Percentiles rank a stretch among this genome's conserved stretches.
These are phyloP conservation scores for Pueraria montana DNA, from an alignment of 306 rosid species.

Conservation along the genomic window DNA sequence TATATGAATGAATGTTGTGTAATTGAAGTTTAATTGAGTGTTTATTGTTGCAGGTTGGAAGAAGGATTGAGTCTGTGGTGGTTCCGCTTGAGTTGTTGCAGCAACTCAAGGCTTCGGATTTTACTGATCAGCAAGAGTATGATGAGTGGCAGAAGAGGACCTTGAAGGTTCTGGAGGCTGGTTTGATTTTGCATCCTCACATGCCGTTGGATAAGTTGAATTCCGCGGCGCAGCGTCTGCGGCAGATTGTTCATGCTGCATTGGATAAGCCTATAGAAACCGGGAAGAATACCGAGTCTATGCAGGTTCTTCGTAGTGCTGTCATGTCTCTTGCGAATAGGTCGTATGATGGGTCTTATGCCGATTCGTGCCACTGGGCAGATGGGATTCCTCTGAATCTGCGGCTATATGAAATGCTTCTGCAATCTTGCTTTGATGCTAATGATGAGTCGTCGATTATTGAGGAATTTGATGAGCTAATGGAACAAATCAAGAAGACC, in stretches of 20 bases:
- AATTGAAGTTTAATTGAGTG: background rate
- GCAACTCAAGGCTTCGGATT: conserved; percentile 93
- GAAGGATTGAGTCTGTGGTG: conserved; percentile 93
- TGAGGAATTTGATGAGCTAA: conserved; percentile 91
- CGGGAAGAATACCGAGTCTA: conserved; percentile 85
- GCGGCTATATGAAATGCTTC: conserved; percentile 86
- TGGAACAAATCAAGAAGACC: conserved; percentile 98
- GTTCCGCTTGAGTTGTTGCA: conserved; percentile 94
- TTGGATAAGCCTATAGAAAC: conserved; percentile 85
- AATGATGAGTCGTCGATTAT: conserved; percentile 80
- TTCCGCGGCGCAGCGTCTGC: conserved; percentile 77
- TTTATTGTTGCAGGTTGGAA: conserved; percentile 75
- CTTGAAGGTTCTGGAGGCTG: conserved; percentile 89
- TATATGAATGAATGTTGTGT: background rate
- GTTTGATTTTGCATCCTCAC: conserved; percentile 89
- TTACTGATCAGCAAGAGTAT: conserved; percentile 84
- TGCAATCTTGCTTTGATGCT: conserved; percentile 84
- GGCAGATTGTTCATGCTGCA: conserved; percentile 83
- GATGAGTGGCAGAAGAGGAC: conserved; percentile 91
- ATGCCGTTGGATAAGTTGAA: conserved; percentile 80
- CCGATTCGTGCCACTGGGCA: conserved; percentile 95
- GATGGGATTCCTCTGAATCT: conserved; percentile 97
- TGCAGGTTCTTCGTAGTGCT: conserved; percentile 98
- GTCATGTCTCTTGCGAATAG: conserved; percentile 86
- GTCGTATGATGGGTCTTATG: conserved; percentile 80